phyloP scores from a whole-genome alignment of 345 rosid genomes.

The Brassica rapa region DNA sequence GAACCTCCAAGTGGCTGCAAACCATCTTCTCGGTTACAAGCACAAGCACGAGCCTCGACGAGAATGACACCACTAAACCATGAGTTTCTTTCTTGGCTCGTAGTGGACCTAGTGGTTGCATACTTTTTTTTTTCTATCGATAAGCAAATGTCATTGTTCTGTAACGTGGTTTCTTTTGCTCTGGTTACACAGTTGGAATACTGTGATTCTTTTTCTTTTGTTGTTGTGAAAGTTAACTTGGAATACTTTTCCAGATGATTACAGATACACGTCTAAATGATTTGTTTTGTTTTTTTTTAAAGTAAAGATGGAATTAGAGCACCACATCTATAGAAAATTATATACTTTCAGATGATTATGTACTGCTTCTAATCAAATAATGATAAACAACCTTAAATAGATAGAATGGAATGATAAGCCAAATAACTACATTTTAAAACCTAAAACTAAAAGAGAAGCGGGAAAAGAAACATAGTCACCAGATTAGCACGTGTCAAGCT shows the following conservation, averaged over 20 bases:
- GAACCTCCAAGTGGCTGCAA: slow-evolving; percentile 77
- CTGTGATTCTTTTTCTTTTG: neutral
- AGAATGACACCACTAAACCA: slow-evolving; percentile 33
- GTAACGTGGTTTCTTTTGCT: slow-evolving; percentile 17
- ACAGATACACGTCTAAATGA: too few relatives aligned
- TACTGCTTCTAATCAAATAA: neutral
- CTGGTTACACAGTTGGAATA: slow-evolving; percentile 8
- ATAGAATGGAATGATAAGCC: neutral
- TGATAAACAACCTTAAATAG: neutral
- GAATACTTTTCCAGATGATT: neutral
- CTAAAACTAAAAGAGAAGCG: neutral
- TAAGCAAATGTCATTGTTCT: slow-evolving; percentile 1
- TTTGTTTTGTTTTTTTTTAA: neutral
- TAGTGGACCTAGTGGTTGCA: neutral
- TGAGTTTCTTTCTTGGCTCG: neutral
- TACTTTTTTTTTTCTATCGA: neutral
- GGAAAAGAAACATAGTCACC: neutral
- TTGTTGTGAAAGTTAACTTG: neutral
- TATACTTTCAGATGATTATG: neutral
- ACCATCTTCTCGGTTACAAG: slow-evolving; percentile 68
- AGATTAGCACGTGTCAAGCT: neutral
- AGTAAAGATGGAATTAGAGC: neutral
- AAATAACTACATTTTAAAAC: too few relatives aligned
- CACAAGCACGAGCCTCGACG: slow-evolving; percentile 62
- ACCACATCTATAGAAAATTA: too few relatives aligned